Conservation (phyloP, 2,329 filamentous ascomycete genomes). For the Colletotrichum orbiculare region DNA sequence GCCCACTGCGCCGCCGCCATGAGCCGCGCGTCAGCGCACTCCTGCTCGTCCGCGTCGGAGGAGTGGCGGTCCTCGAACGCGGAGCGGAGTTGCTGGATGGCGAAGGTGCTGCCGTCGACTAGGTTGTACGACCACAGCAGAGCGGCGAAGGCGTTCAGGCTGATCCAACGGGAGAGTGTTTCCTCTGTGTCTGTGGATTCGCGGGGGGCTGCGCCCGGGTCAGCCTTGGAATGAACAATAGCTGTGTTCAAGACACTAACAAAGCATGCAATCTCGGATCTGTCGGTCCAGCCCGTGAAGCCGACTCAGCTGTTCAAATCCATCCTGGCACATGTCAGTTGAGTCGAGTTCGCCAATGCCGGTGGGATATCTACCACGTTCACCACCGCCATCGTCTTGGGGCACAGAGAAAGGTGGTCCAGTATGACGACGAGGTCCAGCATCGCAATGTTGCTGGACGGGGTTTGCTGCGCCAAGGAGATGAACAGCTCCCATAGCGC, state of each 20-base stretch:
- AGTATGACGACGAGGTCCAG: conserved; percentile 31
- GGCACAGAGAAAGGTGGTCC: conserved; percentile 26
- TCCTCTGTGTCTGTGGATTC: background rate
- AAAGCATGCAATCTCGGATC: conserved; percentile 22
- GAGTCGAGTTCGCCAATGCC: background rate
- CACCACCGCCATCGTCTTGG: conserved; percentile 26
- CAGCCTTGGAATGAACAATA: background rate
- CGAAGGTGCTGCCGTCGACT: conserved; percentile 32
- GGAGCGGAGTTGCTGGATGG: conserved; percentile 32
- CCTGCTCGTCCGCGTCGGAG: conserved; percentile 10
- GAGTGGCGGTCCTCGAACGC: conserved; percentile 35
- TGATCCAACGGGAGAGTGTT: conserved; percentile 26
- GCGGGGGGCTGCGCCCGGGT: conserved; percentile 7
- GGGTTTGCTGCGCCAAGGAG: conserved; percentile 36
- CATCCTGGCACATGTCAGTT: conserved; percentile 10
- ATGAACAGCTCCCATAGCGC: conserved; percentile 35
- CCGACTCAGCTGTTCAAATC: conserved; percentile 26
- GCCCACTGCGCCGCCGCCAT: conserved; percentile 34
- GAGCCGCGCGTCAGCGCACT: conserved; percentile 25
- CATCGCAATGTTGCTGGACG: conserved; percentile 29
- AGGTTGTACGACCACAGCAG: conserved; percentile 37
- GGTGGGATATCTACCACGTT: conserved; percentile 2
- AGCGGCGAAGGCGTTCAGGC: conserved; percentile 34
- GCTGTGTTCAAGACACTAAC: conserved; percentile 7
- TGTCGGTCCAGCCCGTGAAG: conserved; percentile 17